Evolutionary conservation across 768 basidiomycete species (phyloP), one percentile per base, ranked within the genome.

Genomic region (Asterophora parasitica): DNA sequence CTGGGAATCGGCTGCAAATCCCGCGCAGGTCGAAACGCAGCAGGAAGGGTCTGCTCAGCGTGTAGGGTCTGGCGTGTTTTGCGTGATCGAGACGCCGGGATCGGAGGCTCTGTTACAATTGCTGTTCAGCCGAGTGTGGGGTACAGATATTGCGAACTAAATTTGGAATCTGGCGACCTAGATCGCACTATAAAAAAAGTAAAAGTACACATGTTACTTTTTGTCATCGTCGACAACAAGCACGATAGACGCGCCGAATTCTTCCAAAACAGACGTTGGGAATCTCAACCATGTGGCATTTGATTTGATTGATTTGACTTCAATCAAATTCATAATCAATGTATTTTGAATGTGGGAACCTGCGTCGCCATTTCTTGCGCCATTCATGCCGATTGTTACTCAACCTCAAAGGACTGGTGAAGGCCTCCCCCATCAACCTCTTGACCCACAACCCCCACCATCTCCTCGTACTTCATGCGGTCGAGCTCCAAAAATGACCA

Each of bases 11-110:
- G 71, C 66, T 11, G 75, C 72, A 0, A 41, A 82, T 5, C 82
- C 82, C 12, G 80, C 78, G 1, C 75, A 66, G 49, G 76, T 81
- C 7, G 76, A 76, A 50, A 62, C 77, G 12, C 78, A 82, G 45
- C 53, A 50, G 11, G 49, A 56, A 7, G 43, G 59, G 7, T 50
- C 33, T 19, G 37, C 38, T 4, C 46, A 57, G 15, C 38, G 47
- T 32, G 46, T 42, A 33, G 59, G 52, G 11, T 54, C 52, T 46
- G 75, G 75, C 1, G 64, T 83, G 19, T 57, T 67, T 33, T 79
- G 75, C 51, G 57, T 88, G 15, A 68, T 67, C n/a, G 50, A 67
- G 33, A 89, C 86, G 9, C 88, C 88, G n/a, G 88, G 88, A 3
- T 69, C 77, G 5, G 65, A 67, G 20, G 61, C 48, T 0, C 67